Conservation (phyloP, 148 eudicot genomes). For the Rhododendron ferrugineum region DNA sequence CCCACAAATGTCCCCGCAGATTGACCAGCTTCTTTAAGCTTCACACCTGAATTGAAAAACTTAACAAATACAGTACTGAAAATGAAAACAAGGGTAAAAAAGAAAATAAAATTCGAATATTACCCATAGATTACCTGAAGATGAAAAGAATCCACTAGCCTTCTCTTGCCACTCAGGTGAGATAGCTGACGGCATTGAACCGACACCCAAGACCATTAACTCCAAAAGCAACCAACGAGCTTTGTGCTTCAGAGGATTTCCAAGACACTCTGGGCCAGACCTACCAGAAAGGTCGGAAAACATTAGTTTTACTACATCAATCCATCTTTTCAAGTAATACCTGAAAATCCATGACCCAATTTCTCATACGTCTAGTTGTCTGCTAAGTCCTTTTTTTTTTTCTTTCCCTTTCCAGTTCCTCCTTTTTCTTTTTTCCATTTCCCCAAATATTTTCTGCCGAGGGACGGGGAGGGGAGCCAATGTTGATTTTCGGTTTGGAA, state of each 20-base stretch:
- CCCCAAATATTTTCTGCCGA: neutral
- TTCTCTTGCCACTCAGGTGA: slow-evolving; percentile 99
- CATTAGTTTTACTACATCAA: neutral
- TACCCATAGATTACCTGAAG: slow-evolving; percentile 52
- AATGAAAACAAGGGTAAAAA: neutral
- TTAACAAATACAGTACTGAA: neutral
- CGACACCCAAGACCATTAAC: slow-evolving; percentile 14
- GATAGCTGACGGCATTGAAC: slow-evolving; percentile 52
- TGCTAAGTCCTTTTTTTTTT: neutral
- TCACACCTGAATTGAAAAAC: slow-evolving; percentile 52
- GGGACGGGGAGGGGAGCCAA: neutral
- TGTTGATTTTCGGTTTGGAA: neutral
- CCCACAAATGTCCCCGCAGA: slow-evolving; percentile 77
- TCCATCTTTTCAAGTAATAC: neutral
- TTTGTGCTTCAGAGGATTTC: neutral
- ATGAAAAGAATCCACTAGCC: slow-evolving; percentile 75
- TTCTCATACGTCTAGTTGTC: neutral
- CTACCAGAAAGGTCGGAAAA: neutral
- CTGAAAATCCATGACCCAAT: neutral
- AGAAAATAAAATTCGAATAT: neutral
- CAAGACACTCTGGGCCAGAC: neutral
- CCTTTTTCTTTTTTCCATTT: too few relatives aligned
- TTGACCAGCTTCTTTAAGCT: slow-evolving; percentile 88
- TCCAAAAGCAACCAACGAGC: neutral
- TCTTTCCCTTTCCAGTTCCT: too few relatives aligned